phyloP scores from a whole-genome alignment of 176 grass and related monocot species.

The Musa itinerans region DNA sequence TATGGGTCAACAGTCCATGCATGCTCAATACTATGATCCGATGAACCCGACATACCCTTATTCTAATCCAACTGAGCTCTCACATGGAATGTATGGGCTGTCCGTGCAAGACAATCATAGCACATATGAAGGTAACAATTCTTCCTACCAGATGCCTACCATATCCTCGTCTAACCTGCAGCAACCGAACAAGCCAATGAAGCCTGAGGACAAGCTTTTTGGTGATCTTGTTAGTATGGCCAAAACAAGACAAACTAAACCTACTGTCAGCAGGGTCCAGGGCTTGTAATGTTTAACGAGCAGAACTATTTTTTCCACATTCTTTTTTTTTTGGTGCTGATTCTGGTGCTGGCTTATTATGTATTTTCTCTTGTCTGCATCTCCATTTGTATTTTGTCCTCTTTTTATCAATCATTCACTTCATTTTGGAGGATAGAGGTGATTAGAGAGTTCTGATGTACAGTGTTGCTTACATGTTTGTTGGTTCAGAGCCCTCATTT shows the following conservation, averaged over 20 bases:
- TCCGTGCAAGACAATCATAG: conserved; percentile 38
- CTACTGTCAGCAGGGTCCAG: conserved; percentile 7
- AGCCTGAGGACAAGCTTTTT: conserved; percentile 61
- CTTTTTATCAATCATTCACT: no score
- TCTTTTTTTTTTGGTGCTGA: no score
- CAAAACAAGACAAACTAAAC: conserved; percentile 71
- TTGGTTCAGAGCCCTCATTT: no score
- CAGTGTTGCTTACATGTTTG: no score
- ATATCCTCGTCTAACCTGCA: conserved; percentile 24
- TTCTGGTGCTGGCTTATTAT: no score
- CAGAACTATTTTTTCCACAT: no score
- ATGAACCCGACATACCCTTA: conserved; percentile 33
- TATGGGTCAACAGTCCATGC: conserved; percentile 36
- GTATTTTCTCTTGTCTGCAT: no score
- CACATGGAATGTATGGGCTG: conserved; percentile 50
- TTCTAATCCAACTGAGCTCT: conserved; percentile 47
- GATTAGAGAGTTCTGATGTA: no score
- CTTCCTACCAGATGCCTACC: conserved; percentile 16
- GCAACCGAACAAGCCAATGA: conserved; percentile 38
- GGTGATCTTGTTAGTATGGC: conserved; percentile 81
- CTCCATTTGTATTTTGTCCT: no score
- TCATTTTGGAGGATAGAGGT: no score
- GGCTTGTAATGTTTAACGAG: neutral
- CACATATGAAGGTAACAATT: conserved; percentile 2
- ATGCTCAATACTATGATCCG: conserved; percentile 39